phyloP scores from a whole-genome alignment of 805 yeast genomes.

The Tetrapisispora taiwanensis region DNA sequence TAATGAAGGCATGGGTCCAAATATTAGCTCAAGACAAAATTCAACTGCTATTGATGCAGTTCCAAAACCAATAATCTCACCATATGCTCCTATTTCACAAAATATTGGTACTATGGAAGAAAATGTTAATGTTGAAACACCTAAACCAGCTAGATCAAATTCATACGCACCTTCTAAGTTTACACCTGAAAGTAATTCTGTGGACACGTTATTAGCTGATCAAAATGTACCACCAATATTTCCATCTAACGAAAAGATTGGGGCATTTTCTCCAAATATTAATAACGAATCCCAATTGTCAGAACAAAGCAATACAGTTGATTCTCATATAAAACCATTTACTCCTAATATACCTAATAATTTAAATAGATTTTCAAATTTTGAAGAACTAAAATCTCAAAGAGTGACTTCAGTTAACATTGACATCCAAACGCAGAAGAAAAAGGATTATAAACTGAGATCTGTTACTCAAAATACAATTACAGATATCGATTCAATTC shows the following conservation, averaged over 20 bases:
- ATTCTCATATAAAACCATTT: too few relatives aligned
- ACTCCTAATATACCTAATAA: background rate
- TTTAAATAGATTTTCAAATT: background rate
- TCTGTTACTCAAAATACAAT: background rate
- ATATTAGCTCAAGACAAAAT: too few relatives aligned
- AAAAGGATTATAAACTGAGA: background rate
- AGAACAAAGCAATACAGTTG: too few relatives aligned
- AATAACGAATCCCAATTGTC: too few relatives aligned
- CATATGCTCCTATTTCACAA: background rate
- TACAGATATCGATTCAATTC: background rate
- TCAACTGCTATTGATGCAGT: too few relatives aligned
- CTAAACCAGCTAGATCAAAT: background rate
- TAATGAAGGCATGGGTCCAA: too few relatives aligned
- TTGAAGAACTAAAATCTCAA: background rate
- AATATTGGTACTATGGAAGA: background rate
- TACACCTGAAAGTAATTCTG: background rate
- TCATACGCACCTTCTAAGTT: background rate
- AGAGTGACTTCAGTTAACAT: background rate
- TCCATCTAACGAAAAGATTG: too few relatives aligned
- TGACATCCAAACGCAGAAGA: background rate
- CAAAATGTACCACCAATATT: background rate
- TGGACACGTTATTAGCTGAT: background rate
- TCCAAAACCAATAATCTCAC: background rate
- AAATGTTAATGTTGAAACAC: background rate
- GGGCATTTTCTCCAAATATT: too few relatives aligned